Percentiles rank a stretch among this genome's conserved stretches.
Evolutionary conservation across 768 basidiomycete genomes (phyloP).

Genomic region (Trametes meyenii): DNA sequence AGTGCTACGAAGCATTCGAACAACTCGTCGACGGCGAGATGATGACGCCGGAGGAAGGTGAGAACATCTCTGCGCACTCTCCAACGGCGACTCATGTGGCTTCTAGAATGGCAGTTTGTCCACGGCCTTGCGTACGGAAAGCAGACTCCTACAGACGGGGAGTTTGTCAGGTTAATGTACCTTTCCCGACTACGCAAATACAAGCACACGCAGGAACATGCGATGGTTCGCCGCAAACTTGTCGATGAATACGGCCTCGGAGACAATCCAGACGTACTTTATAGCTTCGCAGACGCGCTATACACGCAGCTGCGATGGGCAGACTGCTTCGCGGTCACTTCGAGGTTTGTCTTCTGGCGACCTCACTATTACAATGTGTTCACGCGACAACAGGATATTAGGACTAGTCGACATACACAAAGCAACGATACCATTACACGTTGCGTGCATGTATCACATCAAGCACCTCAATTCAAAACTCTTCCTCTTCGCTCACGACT

Average conservation of each 20-base stretch:
- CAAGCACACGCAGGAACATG: slow-evolving; percentile 82
- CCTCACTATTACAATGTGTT: not conserved
- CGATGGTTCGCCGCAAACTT: slow-evolving; percentile 74
- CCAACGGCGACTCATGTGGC: not conserved
- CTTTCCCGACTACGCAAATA: slow-evolving; percentile 90
- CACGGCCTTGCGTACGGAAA: slow-evolving; percentile 79
- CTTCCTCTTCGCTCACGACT: slow-evolving; percentile 94
- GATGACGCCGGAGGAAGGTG: slow-evolving; percentile 96
- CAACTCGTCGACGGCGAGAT: slow-evolving; percentile 90
- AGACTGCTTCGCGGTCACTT: slow-evolving; percentile 90
- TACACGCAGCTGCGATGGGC: slow-evolving; percentile 65
- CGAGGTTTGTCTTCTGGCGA: slow-evolving; percentile 51
- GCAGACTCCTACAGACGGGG: slow-evolving; percentile 86
- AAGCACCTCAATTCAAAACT: slow-evolving; percentile 89
- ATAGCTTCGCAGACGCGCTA: slow-evolving; percentile 41
- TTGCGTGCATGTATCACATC: slow-evolving; percentile 98
- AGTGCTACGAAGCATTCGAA: slow-evolving; percentile 95
- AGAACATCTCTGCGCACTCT: not conserved
- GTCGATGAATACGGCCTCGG: slow-evolving; percentile 82
- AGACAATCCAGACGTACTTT: slow-evolving; percentile 93
- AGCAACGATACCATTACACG: slow-evolving; percentile 89
- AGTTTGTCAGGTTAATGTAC: slow-evolving; percentile 92
- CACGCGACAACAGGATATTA: slow-evolving; percentile 65
- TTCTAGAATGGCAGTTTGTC: slow-evolving; percentile 93
- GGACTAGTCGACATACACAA: slow-evolving; percentile 84